Base-by-base conservation (phyloP, 1,284 basidiomycete species). In the Apiotrichum domesticum region DNA sequence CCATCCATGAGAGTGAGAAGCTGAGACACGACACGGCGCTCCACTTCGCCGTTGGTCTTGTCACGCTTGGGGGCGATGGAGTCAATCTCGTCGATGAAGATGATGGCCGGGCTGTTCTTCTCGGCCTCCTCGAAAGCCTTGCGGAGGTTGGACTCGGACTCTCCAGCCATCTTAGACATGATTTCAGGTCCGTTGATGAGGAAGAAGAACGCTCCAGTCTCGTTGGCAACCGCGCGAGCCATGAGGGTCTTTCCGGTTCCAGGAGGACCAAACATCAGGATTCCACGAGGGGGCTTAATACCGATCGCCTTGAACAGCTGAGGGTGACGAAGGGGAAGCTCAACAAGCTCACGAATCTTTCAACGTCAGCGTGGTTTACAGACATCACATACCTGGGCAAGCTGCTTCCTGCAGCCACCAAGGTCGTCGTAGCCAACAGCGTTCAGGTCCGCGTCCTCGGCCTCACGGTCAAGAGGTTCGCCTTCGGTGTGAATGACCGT, bases 151-250 rank as follows among this genome's bases (percentile, higher is more conserved):
- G 89, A 93, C 77, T 98, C 96, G 72, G 86, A 89, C 80, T 98
- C 96, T 70, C 94, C 94, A 57, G 94, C 94, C 94, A 97, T 97
- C 81, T 97, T 98, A 71, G 89, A 92, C 95, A 98, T 98, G 77
- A 98, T 98, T 78, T 98, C 96, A 49, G 95, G 96, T 61, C 96
- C 95, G 71, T 98, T 98, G 80, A 98, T 98, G 57, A 98, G 81
- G 86, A 98, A 98, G 84, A 98, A 98, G 84, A 98, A 98, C 21
- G 96, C 96, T 54, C 96, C 95, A 35, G 95, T 98, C 79, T 99
- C 96, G 75, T 98, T 98, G 62, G 95, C 96, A 45, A 98, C 96
- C 9, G 96, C 96, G 67, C 96, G 87, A 46, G 96, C 95, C 95
- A 99, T 98, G 63, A 96, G 83, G 9, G 93, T 96, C 80, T 96